These are phyloP conservation scores for Acacia confusa DNA, from an alignment of 306 rosid genomes.

Conservation along the genomic window DNA sequence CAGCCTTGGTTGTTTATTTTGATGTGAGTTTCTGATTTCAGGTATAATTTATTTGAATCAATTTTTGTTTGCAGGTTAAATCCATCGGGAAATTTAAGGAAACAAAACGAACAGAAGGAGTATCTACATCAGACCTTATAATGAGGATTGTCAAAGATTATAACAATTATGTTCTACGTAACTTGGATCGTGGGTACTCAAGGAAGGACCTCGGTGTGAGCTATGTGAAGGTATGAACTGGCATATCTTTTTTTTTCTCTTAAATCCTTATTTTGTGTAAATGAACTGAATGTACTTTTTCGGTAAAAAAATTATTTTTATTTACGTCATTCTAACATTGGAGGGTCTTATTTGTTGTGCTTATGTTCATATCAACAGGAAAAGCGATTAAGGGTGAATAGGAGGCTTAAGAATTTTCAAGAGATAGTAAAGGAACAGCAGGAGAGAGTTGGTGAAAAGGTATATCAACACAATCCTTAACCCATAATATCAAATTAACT, in stretches of 20 bases:
- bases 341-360: slow-evolving; percentile 18
- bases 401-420: slow-evolving; percentile 82
- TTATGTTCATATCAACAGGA: slow-evolving; percentile 50
- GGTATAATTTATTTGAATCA: slow-evolving; percentile 4
- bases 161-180: slow-evolving; percentile 93
- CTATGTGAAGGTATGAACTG: slow-evolving; percentile 78
- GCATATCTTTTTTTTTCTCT: slow-evolving; percentile 19
- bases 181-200: slow-evolving; percentile 94
- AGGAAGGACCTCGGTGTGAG: slow-evolving; percentile 99
- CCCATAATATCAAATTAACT: neutral
- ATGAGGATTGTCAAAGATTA: slow-evolving; percentile 98
- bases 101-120: slow-evolving; percentile 91
- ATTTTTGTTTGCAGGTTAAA: slow-evolving; percentile 64
- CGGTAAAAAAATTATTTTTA: neutral
- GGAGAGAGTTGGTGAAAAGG: slow-evolving; percentile 93
- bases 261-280: slow-evolving; percentile 17
- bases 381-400: slow-evolving; percentile 86
- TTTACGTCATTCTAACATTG: slow-evolving; percentile 4
- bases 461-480: slow-evolving; percentile 26
- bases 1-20: neutral
- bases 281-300: neutral
- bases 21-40: neutral
- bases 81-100: slow-evolving; percentile 87
- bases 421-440: slow-evolving; percentile 98
- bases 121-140: slow-evolving; percentile 91